A percentile compares a stretch with the other conserved stretches of the same genome.
These are phyloP conservation scores for Alisma plantagoaquatica DNA, from an alignment of 106 monocot genomes.

Conservation along the genomic window DNA sequence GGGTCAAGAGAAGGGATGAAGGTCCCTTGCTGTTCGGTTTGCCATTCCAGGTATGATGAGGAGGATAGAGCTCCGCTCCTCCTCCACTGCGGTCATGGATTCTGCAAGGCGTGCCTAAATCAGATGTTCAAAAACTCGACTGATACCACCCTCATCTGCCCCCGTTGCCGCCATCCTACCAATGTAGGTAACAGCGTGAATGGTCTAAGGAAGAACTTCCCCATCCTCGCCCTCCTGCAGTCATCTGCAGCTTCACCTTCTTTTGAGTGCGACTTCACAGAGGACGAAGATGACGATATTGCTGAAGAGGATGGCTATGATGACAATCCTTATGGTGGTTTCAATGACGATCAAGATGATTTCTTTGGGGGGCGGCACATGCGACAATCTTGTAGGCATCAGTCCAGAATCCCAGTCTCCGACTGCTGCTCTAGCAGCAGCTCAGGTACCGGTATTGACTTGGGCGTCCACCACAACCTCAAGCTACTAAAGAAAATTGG, in stretches of 20 bases:
- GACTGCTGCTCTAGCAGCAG: conserved; percentile 25
- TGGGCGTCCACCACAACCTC: conserved; percentile 62
- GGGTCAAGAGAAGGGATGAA: conserved; percentile 50
- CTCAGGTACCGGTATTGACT: conserved; percentile 38
- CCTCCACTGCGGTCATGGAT: conserved; percentile 93
- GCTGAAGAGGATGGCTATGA: conserved; percentile 7
- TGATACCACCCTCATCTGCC: conserved; percentile 66
- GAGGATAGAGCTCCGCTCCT: conserved; percentile 70
- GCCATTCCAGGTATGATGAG: conserved; percentile 87
- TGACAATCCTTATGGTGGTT: too few species aligned
- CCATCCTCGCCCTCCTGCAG: conserved; percentile 73
- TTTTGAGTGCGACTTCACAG: conserved; percentile 43
- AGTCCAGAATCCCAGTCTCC: too few species aligned
- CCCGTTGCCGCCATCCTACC: conserved; percentile 88
- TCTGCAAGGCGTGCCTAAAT: conserved; percentile 79
- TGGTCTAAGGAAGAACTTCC: conserved; percentile 90
- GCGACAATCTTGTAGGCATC: conserved; percentile 5
- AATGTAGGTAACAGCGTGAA: conserved; percentile 82
- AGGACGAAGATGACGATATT: conserved; percentile 38
- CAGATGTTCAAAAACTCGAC: conserved; percentile 66
- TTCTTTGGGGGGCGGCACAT: conserved; percentile 21
- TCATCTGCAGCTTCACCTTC: conserved; percentile 59
- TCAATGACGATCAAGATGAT: conserved; percentile 13
- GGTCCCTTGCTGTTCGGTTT: conserved; percentile 92
- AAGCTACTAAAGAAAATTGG: conserved; percentile 56